Evolutionary conservation across 2,329 filamentous ascomycete species (phyloP), one percentile per base, ranked within the genome.

Genomic region (Aspergillus texensis): DNA sequence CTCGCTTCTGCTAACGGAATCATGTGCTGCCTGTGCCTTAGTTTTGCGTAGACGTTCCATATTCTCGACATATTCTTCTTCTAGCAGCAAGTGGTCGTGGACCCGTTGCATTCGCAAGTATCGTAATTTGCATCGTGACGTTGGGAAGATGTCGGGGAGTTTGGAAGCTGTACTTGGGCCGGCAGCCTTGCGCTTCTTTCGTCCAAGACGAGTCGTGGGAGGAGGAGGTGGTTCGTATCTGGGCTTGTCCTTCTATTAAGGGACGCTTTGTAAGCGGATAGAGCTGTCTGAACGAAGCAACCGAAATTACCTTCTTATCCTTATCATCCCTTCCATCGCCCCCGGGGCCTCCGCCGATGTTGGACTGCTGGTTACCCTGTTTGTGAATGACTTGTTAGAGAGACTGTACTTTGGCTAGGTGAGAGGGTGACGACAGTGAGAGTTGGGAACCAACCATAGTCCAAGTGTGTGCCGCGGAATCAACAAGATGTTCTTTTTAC

Each of bases 51-150:
- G 84, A 53, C 93, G 92, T 81, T 99, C 95, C 81, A 99, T 95
- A 79, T 99, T 99, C 84, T 98, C 94, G 66, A 99, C 95, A 70
- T 97, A 99, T 81, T 99, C 95, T 78, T 99, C 95, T 79, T 99
- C 95, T 34, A 99, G 88, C 66, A 99, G 84, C 65, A 99, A 86
- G 76, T 99, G 95, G 78, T 99, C 95, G 84, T 99, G 96, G 73
- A 98, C 93, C 75, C 95, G 90, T 83, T 99, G 95, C 95, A 99
- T 97, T 73, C 95, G 92, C 64, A 99, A 88, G 68, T 98, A 93
- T 72, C 94, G 90, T 71, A 99, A 87, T 85, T 99, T 99, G 87
- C 95, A 99, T 85, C 95, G 89, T 72, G 94, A 95, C 57, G 94
- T 98, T 62, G 95, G 95, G 78, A 92, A 97, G 77, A 99, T 89